A percentile compares a stretch with the other conserved stretches of the same genome.
phyloP scores from a whole-genome alignment of 176 grass and related monocot species.

The Ananas comosus region DNA sequence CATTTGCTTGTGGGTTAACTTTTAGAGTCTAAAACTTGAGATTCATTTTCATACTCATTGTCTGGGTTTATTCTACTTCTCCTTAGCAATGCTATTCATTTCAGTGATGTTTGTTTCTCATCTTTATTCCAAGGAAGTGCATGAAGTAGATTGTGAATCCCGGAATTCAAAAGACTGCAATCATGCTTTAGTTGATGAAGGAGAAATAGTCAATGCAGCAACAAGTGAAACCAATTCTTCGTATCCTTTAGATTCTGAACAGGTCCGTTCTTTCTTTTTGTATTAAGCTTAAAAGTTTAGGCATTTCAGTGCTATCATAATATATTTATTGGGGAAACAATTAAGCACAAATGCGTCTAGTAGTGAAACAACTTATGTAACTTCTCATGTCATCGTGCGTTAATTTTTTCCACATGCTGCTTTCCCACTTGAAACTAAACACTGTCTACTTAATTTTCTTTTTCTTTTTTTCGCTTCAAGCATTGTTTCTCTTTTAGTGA shows the following conservation, averaged over 20 bases:
- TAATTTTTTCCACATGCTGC: background rate
- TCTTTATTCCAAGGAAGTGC: constrained; percentile 64
- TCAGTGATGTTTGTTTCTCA: constrained; percentile 20
- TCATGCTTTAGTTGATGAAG: constrained; percentile 14
- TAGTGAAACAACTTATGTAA: constrained; percentile 32
- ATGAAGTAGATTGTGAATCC: constrained; percentile 35
- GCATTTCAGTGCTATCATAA: background rate
- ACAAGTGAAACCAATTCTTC: constrained; percentile 5
- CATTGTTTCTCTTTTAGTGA: background rate
- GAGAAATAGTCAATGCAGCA: constrained; percentile 12
- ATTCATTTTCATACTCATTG: background rate
- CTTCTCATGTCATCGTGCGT: constrained; percentile 8
- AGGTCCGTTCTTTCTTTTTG: constrained; percentile 16
- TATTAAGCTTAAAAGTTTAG: constrained; percentile 7
- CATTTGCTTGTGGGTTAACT: background rate
- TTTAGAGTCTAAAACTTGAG: background rate
- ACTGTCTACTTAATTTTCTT: background rate
- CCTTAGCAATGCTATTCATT: constrained; percentile 5
- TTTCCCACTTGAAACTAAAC: background rate
- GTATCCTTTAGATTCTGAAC: constrained; percentile 23
- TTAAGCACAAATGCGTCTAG: background rate
- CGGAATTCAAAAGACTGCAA: constrained; percentile 11
- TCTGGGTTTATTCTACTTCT: background rate
- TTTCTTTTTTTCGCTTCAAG: background rate
- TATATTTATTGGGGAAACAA: constrained; percentile 9